phyloP scores from a whole-genome alignment of 2,329 filamentous ascomycete genomes.

The Didymosphaeria variabile region DNA sequence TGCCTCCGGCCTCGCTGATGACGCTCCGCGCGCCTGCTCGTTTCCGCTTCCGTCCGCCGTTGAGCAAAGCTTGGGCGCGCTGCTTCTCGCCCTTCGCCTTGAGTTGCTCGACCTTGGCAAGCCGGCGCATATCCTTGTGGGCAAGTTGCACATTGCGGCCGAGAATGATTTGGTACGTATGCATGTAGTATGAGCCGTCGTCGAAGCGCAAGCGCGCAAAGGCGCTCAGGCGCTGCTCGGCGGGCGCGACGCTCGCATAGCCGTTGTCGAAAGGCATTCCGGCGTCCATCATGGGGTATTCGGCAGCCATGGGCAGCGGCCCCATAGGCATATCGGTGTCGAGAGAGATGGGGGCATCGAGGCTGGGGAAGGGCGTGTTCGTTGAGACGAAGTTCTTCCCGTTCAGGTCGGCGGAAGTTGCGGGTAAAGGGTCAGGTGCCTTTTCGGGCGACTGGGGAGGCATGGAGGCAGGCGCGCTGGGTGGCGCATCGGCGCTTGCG shows the following conservation, averaged over 20 bases:
- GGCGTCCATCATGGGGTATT: conserved; percentile 20
- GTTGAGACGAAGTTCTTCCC: conserved; percentile 17
- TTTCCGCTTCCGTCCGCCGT: conserved; percentile 57
- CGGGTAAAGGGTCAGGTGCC: conserved; percentile 6
- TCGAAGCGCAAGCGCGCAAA: conserved; percentile 75
- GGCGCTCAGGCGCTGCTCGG: conserved; percentile 59
- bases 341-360: conserved; percentile 36
- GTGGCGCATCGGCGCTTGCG: conserved; percentile 39
- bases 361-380: conserved; percentile 22
- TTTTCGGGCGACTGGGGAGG: conserved; percentile 15
- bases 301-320: conserved; percentile 14
- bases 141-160: conserved; percentile 69
- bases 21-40: conserved; percentile 65
- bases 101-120: conserved; percentile 39
- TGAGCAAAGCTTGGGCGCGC: conserved; percentile 34
- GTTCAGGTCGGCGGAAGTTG: conserved; percentile 14
- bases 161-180: conserved; percentile 75
- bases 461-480: conserved; percentile 19
- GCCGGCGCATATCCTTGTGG: conserved; percentile 63
- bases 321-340: conserved; percentile 23
- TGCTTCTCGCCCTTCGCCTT: conserved; percentile 36
- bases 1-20: conserved; percentile 74
- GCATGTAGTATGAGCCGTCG: conserved; percentile 82
- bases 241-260: conserved; percentile 22
- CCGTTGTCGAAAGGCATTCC: conserved; percentile 23